Base-by-base conservation (phyloP, 306 rosid species). In the Quercus alba region DNA sequence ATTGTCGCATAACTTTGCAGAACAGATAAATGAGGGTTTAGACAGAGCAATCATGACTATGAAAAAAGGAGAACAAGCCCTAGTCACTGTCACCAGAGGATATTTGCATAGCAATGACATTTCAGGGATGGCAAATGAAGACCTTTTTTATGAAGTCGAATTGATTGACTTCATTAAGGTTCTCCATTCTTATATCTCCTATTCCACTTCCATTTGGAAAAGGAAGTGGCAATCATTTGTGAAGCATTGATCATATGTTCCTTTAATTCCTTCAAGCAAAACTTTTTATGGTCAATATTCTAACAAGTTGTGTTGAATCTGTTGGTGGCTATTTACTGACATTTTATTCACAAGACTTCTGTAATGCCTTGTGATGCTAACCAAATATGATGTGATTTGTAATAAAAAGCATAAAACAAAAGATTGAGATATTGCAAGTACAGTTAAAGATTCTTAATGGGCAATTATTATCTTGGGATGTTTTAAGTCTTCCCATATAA, bases 1-100 rank as follows among this genome's bases (percentile, higher is more conserved):
- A 8, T 63, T 19, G 55, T 51, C 23, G 35, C 66, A 28, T 79
- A 33, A 21, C 69, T 83, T 79, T 79, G 46, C 89, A 91, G 94
- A 84, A 51, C 92, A 86, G 58, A 77, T 80, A 33, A 81, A 75
- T 26, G 92, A 86, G 78, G 90, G 88, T 61, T 78, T 91, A 58
- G 97, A 89, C 46, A 86, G 78, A 81, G 92, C 94, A 78, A 88
- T 91, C 77, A 79, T 85, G 88, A 88, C 94, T 5, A 91, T 91
- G 97, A 89, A 73, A 62, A 89, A 84, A 72, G 84, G 83, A 77
- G 97, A 91, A 80, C 77, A 81, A 76, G 92, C 97, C 59, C 1
- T 82, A 5, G 88, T 89, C 56, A 86, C 80, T 9, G 30, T 91
- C 33, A 58, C 62, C 72, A 84, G 77, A 26, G 94, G 85, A 77